phyloP scores from a whole-genome alignment of 2,329 filamentous ascomycete species.

The Talaromyces funiculosus region DNA sequence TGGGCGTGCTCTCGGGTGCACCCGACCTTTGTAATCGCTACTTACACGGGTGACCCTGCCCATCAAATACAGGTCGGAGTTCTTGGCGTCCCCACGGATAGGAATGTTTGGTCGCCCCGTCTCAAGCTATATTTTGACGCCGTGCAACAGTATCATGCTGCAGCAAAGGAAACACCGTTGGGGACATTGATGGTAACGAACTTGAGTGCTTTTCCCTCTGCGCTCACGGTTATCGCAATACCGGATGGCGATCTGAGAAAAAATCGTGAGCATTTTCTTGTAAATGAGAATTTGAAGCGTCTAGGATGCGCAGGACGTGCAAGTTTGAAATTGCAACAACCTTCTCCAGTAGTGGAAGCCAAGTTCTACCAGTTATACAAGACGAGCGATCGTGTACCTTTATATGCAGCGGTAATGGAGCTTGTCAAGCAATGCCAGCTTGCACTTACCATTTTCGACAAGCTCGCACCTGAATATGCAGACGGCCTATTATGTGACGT shows the following conservation, averaged over 20 bases:
- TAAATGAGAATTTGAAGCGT: conserved; percentile 91
- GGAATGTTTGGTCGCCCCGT: conserved; percentile 70
- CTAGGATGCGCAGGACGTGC: conserved; percentile 86
- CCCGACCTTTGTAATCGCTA: conserved; percentile 85
- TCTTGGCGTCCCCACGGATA: conserved; percentile 73
- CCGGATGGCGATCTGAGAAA: conserved; percentile 78
- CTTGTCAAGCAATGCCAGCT: conserved; percentile 88
- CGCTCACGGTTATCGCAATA: conserved; percentile 83
- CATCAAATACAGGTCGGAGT: conserved; percentile 76
- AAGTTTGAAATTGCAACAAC: conserved; percentile 72
- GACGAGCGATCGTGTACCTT: conserved; percentile 73
- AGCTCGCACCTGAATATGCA: conserved; percentile 79
- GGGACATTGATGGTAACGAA: conserved; percentile 93
- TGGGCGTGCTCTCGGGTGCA: conserved; percentile 91
- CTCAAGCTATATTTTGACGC: conserved; percentile 81
- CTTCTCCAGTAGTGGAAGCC: conserved; percentile 73
- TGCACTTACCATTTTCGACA: conserved; percentile 80
- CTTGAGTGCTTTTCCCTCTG: conserved; percentile 83
- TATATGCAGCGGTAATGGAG: conserved; percentile 75
- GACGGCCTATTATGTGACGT: conserved; percentile 91
- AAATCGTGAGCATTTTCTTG: conserved; percentile 77
- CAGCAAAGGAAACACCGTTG: conserved; percentile 71
- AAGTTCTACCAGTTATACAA: conserved; percentile 91
- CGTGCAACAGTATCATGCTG: conserved; percentile 76
- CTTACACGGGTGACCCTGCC: conserved; percentile 80